Evolutionary conservation across 2,329 filamentous ascomycete species (phyloP), one percentile per base, ranked within the genome.

Genomic region (Teratosphaeria pseudoeucalypti): DNA sequence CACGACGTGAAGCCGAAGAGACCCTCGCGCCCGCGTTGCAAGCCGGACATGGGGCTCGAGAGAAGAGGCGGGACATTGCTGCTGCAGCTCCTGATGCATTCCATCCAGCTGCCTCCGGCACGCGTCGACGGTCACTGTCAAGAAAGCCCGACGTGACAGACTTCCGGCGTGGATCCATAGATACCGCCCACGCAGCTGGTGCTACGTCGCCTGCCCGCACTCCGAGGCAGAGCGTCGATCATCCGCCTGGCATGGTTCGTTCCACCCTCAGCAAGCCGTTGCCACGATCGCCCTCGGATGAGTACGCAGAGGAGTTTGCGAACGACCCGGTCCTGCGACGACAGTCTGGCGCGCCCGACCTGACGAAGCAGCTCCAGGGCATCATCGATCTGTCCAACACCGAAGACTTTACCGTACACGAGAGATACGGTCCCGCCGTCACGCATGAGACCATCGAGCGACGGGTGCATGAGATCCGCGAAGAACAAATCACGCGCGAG

Each of bases 401-500:
- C 1, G 68, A 71, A 34, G 74, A 78, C 58, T 72, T 71, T 6
- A 72, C 74, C 14, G 65, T 73, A n/a, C 64, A 72, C 34, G 69
- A 72, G 10, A 61, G 58, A 11, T 73, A 70, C 63, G 75, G 75
- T n/a, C 75, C 77, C 49, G 73, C 68, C 23, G 79, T 82, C 19
- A 76, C 74, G 1, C 79, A 82, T 60, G 79, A 83, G 63, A 72
- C 74, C 0, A 69, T 82, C 47, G 72, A 73, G 16, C 73, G 75
- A 3, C 67, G 75, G 14, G 66, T 73, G 11, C 79, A 79, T 60
- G 72, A 81, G 55, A 72, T 82, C 53, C 66, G 75, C 16, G 72
- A 81, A 63, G 75, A 81, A 64, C 64, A 66, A 26, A 77, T 82
- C 56, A 77, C 76, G 6, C 77, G 79, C 43, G 81, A 83, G 61